Evolutionary conservation across 2,329 filamentous ascomycete genomes (phyloP), one percentile per base, ranked within the genome.

Genomic region (Chaetomiaceae sp.): DNA sequence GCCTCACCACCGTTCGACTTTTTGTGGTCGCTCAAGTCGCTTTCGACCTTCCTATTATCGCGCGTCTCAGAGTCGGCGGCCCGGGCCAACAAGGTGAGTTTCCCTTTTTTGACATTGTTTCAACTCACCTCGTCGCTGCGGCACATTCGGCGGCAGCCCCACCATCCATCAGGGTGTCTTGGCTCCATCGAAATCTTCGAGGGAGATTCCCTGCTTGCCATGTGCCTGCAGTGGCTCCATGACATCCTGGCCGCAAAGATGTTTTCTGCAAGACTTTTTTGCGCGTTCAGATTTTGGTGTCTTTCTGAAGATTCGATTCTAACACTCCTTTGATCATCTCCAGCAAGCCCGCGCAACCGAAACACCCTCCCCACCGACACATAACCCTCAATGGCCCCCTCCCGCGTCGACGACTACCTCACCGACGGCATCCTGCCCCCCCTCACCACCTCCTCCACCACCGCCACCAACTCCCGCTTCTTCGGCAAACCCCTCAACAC

Each of bases 401-500:
- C 60, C 44, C 50, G 43, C 36, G 9, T 61, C 52, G 49, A 34
- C 48, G 55, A 61, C 51, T 43, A 50, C 29, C 29, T 44, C 25
- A 38, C n/a, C 50, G 44, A 49, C 45, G 47, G 51, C 23, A 46
- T 33, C 42, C 45, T 44, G 17, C 23, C 46, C 17, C 12, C 37
- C 17, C 52, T 50, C 33, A 55, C 51, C 20, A 46, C 43, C 15
- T 42, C 44, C 34, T 36, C 42, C 31, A 36, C 54, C n/a, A 29
- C 34, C 43, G 46, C 58, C 37, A 38, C 58, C 15, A 43, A 57
- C 22, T 55, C 58, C 1, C 58, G 59, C 44, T 54, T 42, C 27
- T 63, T 63, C 48, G 63, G 61, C 59, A 78, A 51, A n/a, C n/a
- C n/a, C n/a, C 38, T 80, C 75, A 76, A 78, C 64, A 80, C 77